Base-by-base conservation (phyloP, 768 basidiomycete species). In the Russula compacta region DNA sequence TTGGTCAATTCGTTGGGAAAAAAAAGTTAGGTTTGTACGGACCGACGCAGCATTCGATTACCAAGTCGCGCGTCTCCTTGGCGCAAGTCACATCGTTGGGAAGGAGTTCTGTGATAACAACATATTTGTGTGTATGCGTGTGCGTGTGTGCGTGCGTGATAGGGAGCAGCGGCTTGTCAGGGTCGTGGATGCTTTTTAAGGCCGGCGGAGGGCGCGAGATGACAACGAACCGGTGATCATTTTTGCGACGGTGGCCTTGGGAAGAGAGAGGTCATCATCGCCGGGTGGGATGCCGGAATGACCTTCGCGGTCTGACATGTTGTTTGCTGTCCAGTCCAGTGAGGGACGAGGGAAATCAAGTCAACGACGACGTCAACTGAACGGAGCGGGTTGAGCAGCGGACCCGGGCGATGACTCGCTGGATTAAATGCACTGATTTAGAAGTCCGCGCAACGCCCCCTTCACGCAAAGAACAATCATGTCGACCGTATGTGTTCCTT, bases 11-110 rank as follows among this genome's bases (percentile, higher is more conserved):
- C 29, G 10, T 11, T 9, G n/a, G 50, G 42, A 48, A 56, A 35
- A 65, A 71, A 38, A 4, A 29, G 2, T 14, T 46, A 24, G 43
- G 43, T 38, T 52, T 61, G 57, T 14, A 62, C 87, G 87, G 78
- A 97, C 97, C 97, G 83, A 98, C 92, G 83, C 95, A 98, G 69
- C 95, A 98, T 76, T 98, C 94, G 73, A 95, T 94, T 44, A 99
- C 87, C 65, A 98, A 75, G 78, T 98, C 97, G 68, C 93, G 87
- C 64, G 95, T 95, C 69, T 98, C 97, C 75, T 98, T 98, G 29
- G 94, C 83, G 70, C 93, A 98, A 35, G 84, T 78, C 12, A 95
- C 80, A 69, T 97, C 95, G 66, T 74, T 82, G 24, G 95, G 93
- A 15, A 98, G 81, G 64, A 98, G 75, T 69, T 99, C 97, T 98